Percentiles rank a stretch among this genome's conserved stretches.
Conservation (phyloP, 2,329 filamentous ascomycete species). For the Ceratocystis huliohia region DNA sequence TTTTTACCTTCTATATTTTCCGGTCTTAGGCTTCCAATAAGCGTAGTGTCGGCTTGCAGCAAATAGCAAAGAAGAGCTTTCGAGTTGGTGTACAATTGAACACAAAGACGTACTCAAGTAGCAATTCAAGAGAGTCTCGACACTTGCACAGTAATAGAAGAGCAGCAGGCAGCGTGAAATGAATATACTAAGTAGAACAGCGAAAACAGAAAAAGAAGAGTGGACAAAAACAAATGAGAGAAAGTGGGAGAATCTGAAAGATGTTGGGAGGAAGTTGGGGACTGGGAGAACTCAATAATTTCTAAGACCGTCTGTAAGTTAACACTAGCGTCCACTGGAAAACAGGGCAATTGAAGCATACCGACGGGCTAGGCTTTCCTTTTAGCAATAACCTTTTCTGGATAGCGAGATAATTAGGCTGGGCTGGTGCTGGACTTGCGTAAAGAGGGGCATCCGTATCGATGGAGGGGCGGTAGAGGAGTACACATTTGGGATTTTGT, state of each 20-base stretch:
- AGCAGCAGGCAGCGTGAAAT: background rate
- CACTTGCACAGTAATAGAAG: background rate
- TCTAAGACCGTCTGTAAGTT: constrained; percentile 3
- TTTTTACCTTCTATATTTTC: background rate
- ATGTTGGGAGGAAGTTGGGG: constrained; percentile 15
- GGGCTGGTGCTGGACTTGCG: background rate
- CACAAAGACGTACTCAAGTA: background rate
- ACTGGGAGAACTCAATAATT: constrained; percentile 11
- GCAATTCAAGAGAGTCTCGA: background rate
- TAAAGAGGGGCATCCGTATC: constrained; percentile 7
- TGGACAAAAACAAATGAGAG: background rate
- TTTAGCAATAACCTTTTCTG: constrained; percentile 2
- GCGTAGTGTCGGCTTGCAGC: background rate
- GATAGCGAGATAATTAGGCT: background rate
- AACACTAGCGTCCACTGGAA: constrained; percentile 2
- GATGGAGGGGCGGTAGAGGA: constrained; percentile 3
- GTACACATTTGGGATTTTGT: constrained; percentile 1
- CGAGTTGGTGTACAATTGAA: background rate
- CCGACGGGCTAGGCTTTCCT: background rate
- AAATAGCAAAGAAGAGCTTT: background rate
- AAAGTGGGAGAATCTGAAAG: constrained; percentile 11
- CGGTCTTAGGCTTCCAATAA: background rate
- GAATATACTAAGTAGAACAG: background rate
- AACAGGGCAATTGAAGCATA: background rate
- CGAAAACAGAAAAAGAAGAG: background rate